Evolutionary conservation across 2,329 filamentous ascomycete species (phyloP), one percentile per base, ranked within the genome.

Genomic region (Karstenula rhodostoma): DNA sequence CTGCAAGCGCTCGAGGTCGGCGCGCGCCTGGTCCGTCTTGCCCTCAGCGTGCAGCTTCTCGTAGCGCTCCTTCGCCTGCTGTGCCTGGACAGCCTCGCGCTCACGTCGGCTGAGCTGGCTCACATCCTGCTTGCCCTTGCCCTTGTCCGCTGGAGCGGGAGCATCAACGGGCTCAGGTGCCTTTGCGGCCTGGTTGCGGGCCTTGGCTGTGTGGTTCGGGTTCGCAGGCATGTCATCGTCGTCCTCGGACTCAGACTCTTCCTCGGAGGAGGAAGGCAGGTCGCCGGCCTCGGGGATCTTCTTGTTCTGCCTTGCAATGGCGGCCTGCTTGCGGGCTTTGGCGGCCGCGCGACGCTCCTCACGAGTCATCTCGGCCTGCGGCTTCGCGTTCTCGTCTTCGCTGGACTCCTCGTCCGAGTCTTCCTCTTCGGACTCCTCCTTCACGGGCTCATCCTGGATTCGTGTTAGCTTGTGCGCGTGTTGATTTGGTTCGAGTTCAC

Each of bases 11-110:
- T 93, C 94, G 68, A 98, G 75, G 79, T 99, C 95, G 5, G 92
- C 90, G 77, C 92, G 90, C 50, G 94, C 94, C 84, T 97, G 92
- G 62, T 99, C 95, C 47, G 95, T 98, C 88, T 98, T 98, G 73
- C 94, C 94, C 74, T 93, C 91, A 59, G 93, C 92, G 73, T 97
- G 94, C 71, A 97, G 79, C 81, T 96, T 96, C 83, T 93, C 87
- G 75, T 97, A 97, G 68, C 89, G 86, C 83, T 97, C 94, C 78
- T 93, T 94, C 32, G 92, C 93, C 76, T 94, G 91, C 64, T 90
- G 89, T 1, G 94, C 94, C 81, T 97, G 91, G 35, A 95, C 74
- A 2, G 94, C 91, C 82, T 98, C 90, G 22, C 89, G 82, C 81
- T 92, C 90, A 32, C 88, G 84, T 52, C 90, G 84, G 40, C 86